Evolutionary conservation across 345 rosid species (phyloP).

Genomic region (Draba incana): DNA sequence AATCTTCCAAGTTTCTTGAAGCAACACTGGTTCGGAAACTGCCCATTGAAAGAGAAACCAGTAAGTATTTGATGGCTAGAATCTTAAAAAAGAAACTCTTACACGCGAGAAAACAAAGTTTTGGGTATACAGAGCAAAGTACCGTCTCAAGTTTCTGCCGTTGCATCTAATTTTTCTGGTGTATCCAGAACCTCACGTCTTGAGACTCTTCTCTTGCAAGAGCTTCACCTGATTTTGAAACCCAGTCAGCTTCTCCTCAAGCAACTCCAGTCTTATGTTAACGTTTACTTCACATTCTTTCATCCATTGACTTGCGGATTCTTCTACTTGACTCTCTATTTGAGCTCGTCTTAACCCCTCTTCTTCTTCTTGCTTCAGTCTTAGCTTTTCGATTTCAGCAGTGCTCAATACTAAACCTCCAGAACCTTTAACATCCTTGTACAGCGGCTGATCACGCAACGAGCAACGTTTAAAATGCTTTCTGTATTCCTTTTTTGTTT

Average conservation of each 20-base stretch:
- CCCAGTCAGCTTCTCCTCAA: conserved; percentile 42
- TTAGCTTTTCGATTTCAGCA: conserved; percentile 63
- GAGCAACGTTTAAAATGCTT: conserved; percentile 58
- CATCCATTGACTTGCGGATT: conserved; percentile 47
- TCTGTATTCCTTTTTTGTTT: conserved; percentile 54
- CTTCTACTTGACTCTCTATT: conserved; percentile 43
- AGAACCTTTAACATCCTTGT: conserved; percentile 65
- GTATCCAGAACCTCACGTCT: conserved; percentile 36
- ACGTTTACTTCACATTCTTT: conserved; percentile 40
- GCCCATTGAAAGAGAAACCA: not conserved
- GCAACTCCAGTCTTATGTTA: conserved; percentile 3
- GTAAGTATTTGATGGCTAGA: conserved; percentile 1
- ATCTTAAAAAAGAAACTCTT: not conserved
- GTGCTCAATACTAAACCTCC: conserved; percentile 72
- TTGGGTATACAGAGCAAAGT: not conserved
- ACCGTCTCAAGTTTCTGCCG: conserved; percentile 34
- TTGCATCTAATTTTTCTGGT: conserved; percentile 31
- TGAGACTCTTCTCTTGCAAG: conserved; percentile 44
- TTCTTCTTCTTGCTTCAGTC: conserved; percentile 65
- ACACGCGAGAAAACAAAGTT: not conserved
- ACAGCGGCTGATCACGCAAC: conserved; percentile 56
- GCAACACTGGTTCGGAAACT: not conserved
- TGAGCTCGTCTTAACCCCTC: conserved; percentile 40
- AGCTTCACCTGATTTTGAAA: conserved; percentile 45
- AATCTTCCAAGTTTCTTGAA: not conserved